phyloP scores from a whole-genome alignment of 192 early-diverging fungal species.

The Phycomyces blakesleeanus region DNA sequence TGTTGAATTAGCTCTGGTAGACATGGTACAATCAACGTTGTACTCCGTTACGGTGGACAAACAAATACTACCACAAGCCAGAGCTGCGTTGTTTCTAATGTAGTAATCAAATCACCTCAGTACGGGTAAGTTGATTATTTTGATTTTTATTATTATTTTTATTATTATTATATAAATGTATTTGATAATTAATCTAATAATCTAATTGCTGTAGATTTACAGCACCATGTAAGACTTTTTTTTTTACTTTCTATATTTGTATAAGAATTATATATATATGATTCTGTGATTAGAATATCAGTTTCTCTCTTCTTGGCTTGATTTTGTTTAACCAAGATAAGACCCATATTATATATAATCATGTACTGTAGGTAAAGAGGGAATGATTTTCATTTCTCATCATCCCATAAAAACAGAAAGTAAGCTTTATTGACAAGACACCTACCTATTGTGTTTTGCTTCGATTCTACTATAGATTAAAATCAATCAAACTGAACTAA shows the following conservation, averaged over 20 bases:
- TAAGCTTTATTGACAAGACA: background rate
- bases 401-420: slow-evolving; percentile 43
- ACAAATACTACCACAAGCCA: slow-evolving; percentile 4
- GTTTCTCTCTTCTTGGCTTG: background rate
- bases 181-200: background rate
- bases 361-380: slow-evolving; percentile 40
- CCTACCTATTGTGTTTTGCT: no score
- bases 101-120: slow-evolving; percentile 44
- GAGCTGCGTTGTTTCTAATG: slow-evolving; percentile 41
- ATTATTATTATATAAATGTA: background rate
- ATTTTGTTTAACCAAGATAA: no score
- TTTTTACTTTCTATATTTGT: no score
- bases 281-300: no score
- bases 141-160: background rate
- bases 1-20: slow-evolving; percentile 33
- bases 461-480: no score
- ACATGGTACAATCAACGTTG: slow-evolving; percentile 24
- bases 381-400: slow-evolving; percentile 49
- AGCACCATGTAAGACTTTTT: slow-evolving; percentile 40
- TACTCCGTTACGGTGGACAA: slow-evolving; percentile 18
- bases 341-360: no score
- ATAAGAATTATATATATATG: no score
- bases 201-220: slow-evolving; percentile 31
- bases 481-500: no score
- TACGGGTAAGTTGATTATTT: slow-evolving; percentile 37